Evolutionary conservation across 306 rosid species (phyloP), one percentile per base, ranked within the genome.

Genomic region (Cucumis cinereus): DNA sequence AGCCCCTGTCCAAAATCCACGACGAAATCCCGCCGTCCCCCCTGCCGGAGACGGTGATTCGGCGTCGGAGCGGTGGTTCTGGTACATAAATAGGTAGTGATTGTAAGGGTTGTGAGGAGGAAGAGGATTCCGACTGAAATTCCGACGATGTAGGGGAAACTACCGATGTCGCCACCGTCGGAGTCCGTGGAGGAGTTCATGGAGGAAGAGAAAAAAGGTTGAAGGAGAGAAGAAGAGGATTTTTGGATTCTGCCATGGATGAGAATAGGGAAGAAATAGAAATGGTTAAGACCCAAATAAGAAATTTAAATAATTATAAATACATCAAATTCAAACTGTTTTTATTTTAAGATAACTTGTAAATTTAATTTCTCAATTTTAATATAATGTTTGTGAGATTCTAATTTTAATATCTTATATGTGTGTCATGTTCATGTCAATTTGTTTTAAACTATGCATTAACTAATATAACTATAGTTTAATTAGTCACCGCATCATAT

Each of bases 81-180:
- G 66, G 87, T 73, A 88, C 98, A 93, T 79, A 89, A 91, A 74
- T 93, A 93, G 49, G 96, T 91, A 33, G 96, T 83, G n/a, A 93
- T 85, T 66, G 93, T 87, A 78, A 94, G 85, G 76, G 96, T 91
- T 59, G 98, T 90, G 75, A 93, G 87, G 63, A 91, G 94, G 24
- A 93, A 50, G 20, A 93, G 97, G 61, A 93, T 82, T 6, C 97
- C 97, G 81, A 89, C 86, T 26, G 98, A 91, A 41, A 91, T 85
- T 55, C 97, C 98, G 77, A 93, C 80, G 74, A 70, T 85, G 96
- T 85, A 90, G 61, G 96, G 91, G 50, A 91, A 91, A 7, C 94
- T 85, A 56, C 90, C 90, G 14, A 86, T 76, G 16, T 93, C 83
- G 3, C 19, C 10, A 8, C 74, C 74, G 10, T 10, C 55, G 40